A percentile compares a stretch with the other conserved stretches of the same genome.
phyloP scores from a whole-genome alignment of 345 rosid species.

The Populus euphratica region DNA sequence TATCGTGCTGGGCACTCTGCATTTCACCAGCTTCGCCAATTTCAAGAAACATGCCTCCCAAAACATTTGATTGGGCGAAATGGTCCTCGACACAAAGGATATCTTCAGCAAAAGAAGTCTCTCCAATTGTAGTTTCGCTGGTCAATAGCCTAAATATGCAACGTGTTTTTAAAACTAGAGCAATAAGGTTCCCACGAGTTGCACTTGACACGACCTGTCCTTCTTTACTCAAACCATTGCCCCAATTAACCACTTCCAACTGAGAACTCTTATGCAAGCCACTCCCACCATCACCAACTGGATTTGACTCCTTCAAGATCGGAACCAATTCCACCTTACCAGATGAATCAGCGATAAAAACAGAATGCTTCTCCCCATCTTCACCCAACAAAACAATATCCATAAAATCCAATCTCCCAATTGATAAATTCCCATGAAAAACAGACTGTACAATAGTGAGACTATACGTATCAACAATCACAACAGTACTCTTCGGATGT shows the following conservation, averaged over 20 bases:
- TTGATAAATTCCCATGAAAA: constrained; percentile 64
- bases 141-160: constrained; percentile 66
- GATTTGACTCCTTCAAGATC: constrained; percentile 38
- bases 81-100: constrained; percentile 26
- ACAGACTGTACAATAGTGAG: constrained; percentile 67
- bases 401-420: constrained; percentile 67
- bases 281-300: constrained; percentile 36
- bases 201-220: constrained; percentile 49
- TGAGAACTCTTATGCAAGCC: constrained; percentile 35
- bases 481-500: constrained; percentile 53
- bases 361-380: constrained; percentile 43
- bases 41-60: constrained; percentile 56
- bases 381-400: constrained; percentile 49
- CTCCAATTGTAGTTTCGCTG: constrained; percentile 46
- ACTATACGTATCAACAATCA: constrained; percentile 76
- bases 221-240: constrained; percentile 42
- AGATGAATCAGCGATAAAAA: constrained; percentile 59
- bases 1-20: constrained; percentile 19
- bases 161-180: constrained; percentile 39
- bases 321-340: constrained; percentile 60
- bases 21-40: constrained; percentile 25
- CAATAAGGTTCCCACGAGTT: constrained; percentile 47
- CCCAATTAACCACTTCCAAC: constrained; percentile 28
- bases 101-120: constrained; percentile 42
- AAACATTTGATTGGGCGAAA: constrained; percentile 24